Conservation (phyloP, 176 grass and related monocot species). For the Stipa capillata region DNA sequence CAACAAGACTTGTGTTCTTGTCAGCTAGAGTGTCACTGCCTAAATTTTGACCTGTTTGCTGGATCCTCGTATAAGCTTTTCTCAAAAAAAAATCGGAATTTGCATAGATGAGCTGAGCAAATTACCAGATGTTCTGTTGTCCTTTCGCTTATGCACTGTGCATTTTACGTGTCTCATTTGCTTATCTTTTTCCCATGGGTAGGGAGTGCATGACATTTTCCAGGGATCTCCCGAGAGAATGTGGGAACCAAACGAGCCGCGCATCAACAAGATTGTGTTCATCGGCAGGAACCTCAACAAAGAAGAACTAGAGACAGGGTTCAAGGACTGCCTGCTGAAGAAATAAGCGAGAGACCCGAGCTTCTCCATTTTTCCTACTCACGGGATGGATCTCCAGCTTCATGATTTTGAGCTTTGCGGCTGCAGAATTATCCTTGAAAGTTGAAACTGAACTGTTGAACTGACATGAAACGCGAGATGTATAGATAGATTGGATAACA, state of each 20-base stretch:
- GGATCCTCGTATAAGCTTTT: background rate
- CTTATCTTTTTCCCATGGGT: background rate
- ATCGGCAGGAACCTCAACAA: constrained; percentile 79
- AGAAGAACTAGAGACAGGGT: constrained; percentile 82
- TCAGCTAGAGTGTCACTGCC: background rate
- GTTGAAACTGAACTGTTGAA: background rate
- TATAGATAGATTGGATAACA: background rate
- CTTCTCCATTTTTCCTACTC: background rate
- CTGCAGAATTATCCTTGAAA: constrained; percentile 24
- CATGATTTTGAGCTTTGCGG: constrained; percentile 56
- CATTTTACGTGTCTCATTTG: background rate
- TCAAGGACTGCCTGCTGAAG: constrained; percentile 77
- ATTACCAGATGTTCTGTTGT: background rate
- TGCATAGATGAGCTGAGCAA: background rate
- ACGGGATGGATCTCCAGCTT: constrained; percentile 34
- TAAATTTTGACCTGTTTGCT: background rate
- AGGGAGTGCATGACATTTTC: constrained; percentile 99
- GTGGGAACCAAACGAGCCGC: constrained; percentile 70
- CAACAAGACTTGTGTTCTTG: background rate
- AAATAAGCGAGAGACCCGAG: background rate
- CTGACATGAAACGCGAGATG: background rate
- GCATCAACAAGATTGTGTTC: constrained; percentile 97
- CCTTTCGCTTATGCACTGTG: background rate
- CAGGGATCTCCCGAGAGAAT: constrained; percentile 92
- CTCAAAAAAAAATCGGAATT: background rate